These are phyloP conservation scores for Samsoniella hepiali DNA, from an alignment of 2,329 filamentous ascomycete species.

Conservation along the genomic window DNA sequence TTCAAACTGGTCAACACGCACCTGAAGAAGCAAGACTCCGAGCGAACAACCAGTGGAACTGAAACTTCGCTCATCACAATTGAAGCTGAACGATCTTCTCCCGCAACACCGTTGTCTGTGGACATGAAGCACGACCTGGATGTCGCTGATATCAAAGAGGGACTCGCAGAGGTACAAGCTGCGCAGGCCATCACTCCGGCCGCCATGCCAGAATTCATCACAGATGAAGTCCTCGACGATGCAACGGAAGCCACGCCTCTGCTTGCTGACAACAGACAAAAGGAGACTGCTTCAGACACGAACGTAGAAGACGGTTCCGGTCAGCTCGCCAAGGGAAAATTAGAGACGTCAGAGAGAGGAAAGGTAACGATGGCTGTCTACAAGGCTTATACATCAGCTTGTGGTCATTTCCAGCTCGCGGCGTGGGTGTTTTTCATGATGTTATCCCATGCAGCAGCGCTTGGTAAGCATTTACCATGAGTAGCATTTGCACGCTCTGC, in stretches of 20 bases:
- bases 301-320: slow-evolving; percentile 71
- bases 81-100: slow-evolving; percentile 51
- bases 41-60: slow-evolving; percentile 34
- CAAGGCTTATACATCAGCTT: slow-evolving; percentile 81
- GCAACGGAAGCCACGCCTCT: slow-evolving; percentile 82
- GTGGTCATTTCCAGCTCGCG: slow-evolving; percentile 72
- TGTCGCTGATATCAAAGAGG: slow-evolving; percentile 69
- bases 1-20: slow-evolving; percentile 69
- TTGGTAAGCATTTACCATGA: slow-evolving; percentile 50
- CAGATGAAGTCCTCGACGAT: slow-evolving; percentile 70
- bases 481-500: slow-evolving; percentile 15
- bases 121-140: slow-evolving; percentile 50
- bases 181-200: slow-evolving; percentile 53
- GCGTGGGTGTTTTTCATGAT: slow-evolving; percentile 72
- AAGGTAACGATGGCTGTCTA: slow-evolving; percentile 92
- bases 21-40: slow-evolving; percentile 51
- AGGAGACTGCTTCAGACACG: slow-evolving; percentile 36
- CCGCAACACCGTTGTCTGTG: slow-evolving; percentile 28
- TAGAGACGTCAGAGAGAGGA: slow-evolving; percentile 80
- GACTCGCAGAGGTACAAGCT: slow-evolving; percentile 64
- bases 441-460: slow-evolving; percentile 73
- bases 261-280: slow-evolving; percentile 66
- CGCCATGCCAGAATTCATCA: slow-evolving; percentile 55
- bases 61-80: slow-evolving; percentile 37
- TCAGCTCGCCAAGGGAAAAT: slow-evolving; percentile 71